These are phyloP conservation scores for Pharnaceum exiguum DNA, from an alignment of 148 eudicot genomes.

Conservation along the genomic window DNA sequence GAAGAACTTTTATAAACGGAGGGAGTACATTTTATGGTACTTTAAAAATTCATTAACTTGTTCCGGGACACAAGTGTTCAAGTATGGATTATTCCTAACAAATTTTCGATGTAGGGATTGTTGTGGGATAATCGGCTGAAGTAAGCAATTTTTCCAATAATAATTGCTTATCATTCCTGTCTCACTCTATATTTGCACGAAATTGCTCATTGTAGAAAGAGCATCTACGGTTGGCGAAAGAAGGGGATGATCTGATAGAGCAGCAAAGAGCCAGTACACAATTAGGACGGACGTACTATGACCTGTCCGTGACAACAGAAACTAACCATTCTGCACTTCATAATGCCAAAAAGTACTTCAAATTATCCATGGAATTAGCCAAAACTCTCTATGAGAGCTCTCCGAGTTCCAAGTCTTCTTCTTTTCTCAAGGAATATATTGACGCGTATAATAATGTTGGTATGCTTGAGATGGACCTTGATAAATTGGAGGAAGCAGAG, in stretches of 20 bases:
- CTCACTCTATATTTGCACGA: neutral
- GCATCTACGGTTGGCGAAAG: constrained; percentile 81
- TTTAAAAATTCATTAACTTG: too few species aligned
- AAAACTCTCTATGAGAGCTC: constrained; percentile 56
- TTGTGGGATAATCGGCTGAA: too few species aligned
- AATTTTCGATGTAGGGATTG: too few species aligned
- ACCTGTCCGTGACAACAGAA: constrained; percentile 58
- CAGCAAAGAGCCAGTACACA: constrained; percentile 97
- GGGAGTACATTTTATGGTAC: too few species aligned
- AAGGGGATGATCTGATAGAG: constrained; percentile 64
- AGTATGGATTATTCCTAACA: too few species aligned
- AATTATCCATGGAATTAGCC: constrained; percentile 68
- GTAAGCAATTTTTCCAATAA: too few species aligned
- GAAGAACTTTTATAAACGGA: too few species aligned
- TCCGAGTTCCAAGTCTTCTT: constrained; percentile 33
- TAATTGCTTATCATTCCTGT: too few species aligned
- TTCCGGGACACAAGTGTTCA: too few species aligned
- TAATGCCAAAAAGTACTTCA: constrained; percentile 83
- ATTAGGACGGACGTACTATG: constrained; percentile 95
- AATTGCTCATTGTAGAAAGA: constrained; percentile 48
- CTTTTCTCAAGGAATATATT: constrained; percentile 80
- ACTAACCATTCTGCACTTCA: constrained; percentile 58
- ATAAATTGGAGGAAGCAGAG: constrained; percentile 74
- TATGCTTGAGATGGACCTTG: constrained; percentile 90
- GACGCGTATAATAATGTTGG: constrained; percentile 94